A percentile compares a stretch with the other conserved stretches of the same genome.
phyloP scores from a whole-genome alignment of 1,284 basidiomycete genomes.

The Gymnopus androsaceus region DNA sequence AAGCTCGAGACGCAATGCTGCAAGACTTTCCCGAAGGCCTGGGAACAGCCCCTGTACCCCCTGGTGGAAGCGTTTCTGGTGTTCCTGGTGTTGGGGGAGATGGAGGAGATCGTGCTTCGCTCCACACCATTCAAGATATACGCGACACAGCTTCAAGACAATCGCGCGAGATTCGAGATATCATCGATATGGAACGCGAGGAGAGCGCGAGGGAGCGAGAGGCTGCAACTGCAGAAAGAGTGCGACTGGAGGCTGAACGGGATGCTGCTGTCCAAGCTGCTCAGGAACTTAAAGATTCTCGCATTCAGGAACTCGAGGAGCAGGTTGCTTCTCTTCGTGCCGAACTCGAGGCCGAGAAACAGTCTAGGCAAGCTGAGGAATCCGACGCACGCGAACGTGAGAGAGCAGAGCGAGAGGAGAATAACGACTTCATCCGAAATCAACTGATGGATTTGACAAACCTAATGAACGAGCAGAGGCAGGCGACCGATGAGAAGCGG shows the following conservation, averaged over 20 bases:
- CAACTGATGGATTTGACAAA: conserved; percentile 71
- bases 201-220: conserved; percentile 57
- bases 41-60: conserved; percentile 28
- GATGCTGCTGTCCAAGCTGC: conserved; percentile 47
- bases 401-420: conserved; percentile 53
- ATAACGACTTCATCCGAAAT: conserved; percentile 55
- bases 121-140: conserved; percentile 18
- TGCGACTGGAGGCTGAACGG: conserved; percentile 46
- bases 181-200: conserved; percentile 60
- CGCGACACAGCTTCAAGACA: conserved; percentile 56
- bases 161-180: conserved; percentile 57
- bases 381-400: conserved; percentile 59
- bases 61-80: conserved; percentile 7
- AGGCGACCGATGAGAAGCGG: conserved; percentile 57
- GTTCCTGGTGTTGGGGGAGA: not conserved
- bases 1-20: conserved; percentile 53
- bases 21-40: conserved; percentile 50
- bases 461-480: conserved; percentile 63
- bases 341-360: conserved; percentile 57
- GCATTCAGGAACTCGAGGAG: conserved; percentile 60
- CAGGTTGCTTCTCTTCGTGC: conserved; percentile 58
- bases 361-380: conserved; percentile 57
- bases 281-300: conserved; percentile 52
- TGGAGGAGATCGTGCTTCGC: conserved; percentile 1
- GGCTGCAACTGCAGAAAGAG: conserved; percentile 51